Conservation (phyloP, 2,329 filamentous ascomycete species). For the Colletotrichum destructivum region DNA sequence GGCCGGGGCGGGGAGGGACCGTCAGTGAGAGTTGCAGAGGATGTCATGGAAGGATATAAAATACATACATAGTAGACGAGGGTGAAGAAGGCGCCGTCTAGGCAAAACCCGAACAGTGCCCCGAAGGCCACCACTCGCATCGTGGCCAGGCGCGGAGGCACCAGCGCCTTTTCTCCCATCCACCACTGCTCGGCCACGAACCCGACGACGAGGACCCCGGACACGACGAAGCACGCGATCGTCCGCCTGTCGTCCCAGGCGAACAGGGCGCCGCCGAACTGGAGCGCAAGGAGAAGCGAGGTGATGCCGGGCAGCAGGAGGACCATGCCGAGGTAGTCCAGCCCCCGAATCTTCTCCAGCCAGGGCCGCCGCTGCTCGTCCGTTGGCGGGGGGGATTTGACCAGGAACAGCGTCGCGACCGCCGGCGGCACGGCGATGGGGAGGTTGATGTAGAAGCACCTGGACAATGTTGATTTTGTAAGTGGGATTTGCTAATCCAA, state of each 20-base stretch:
- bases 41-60: accelerated
- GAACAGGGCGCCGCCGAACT: constrained; percentile 57
- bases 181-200: constrained; percentile 53
- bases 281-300: constrained; percentile 61
- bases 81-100: constrained; percentile 37
- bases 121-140: constrained; percentile 50
- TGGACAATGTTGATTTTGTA: not conserved
- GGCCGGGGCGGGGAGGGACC: not conserved
- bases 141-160: constrained; percentile 54
- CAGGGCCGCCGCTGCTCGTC: constrained; percentile 33
- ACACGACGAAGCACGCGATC: constrained; percentile 47
- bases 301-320: constrained; percentile 47
- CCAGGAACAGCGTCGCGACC: constrained; percentile 48
- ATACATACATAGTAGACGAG: constrained; percentile 29
- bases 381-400: constrained; percentile 36
- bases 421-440: constrained; percentile 47
- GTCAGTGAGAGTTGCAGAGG: not conserved
- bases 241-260: constrained; percentile 51
- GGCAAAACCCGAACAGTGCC: constrained; percentile 46
- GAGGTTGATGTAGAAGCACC: constrained; percentile 50
- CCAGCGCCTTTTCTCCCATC: constrained; percentile 52
- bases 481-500: too few species aligned
- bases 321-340: constrained; percentile 45
- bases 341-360: constrained; percentile 39
- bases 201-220: constrained; percentile 47